Evolutionary conservation across 305 asterid genomes (phyloP), one percentile per base, ranked within the genome.

Genomic region (Rubia tinctorum): DNA sequence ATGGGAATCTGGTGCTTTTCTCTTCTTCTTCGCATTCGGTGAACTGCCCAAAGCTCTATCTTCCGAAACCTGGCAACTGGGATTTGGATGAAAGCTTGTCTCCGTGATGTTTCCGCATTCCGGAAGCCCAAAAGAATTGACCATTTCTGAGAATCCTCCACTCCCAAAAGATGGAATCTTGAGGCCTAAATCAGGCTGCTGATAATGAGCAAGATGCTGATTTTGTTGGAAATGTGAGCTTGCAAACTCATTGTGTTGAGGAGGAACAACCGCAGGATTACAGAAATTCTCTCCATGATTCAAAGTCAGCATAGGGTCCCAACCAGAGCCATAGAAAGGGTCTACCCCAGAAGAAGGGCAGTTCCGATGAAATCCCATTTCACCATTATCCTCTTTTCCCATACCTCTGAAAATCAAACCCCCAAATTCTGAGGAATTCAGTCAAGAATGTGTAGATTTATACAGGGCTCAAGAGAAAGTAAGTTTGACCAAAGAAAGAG

Each of bases 261-360:
- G 91, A 73, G 84, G 73, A 81, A 82, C 86, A 79, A 83, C 76
- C 76, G 83, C 71, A 66, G 90, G 79, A 64, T 80, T 84, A 71
- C 81, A 87, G 68, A 82, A 85, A 76, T 69, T 79, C 49, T 81
- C 89, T 70, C 83, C 83, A 74, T 83, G 89, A 84, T 82, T 84
- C 74, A 88, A 42, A 53, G 97, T 82, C 70, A 79, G 79, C 56
- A 87, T 80, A 58, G 95, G 89, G 86, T 88, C 92, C 97, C 96
- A 91, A 63, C 83, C 82, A 84, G 91, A 80, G 47, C 84, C 88
- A 79, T 85, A 85, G 82, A 84, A 86, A 70, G 84, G 80, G 73
- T 84, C 84, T 23, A 76, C 74, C 68, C 76, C 83, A 60, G 84
- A 73, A 81, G 82, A 79, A 76, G 77, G 75, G 79, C 75, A 76